Evolutionary conservation across 2,329 filamentous ascomycete genomes (phyloP), one percentile per base, ranked within the genome.

Genomic region (Juglanconis oblonga): DNA sequence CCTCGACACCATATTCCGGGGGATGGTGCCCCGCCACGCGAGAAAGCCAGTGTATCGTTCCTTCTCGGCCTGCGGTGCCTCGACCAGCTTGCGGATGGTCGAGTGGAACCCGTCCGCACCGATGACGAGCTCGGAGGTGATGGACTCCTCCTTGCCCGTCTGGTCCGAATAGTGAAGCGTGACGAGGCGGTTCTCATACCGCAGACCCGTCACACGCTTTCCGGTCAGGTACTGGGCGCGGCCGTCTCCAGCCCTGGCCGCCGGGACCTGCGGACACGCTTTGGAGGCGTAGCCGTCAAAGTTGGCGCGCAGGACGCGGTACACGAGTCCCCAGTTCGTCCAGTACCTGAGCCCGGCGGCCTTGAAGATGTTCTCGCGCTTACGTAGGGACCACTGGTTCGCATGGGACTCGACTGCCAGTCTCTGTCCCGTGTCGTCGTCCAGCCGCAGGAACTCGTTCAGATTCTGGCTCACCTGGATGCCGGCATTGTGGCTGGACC

Each of bases 271-370:
- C 0, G 67, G 66, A 9, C 67, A 65, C 2, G 66, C 64, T 2
- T 64, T 49, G 1, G 70, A 70, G 1, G 58, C 56, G 4, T 66
- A 29, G 2, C 74, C 75, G 58, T 79, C 76, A 49, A 76, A 75
- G 52, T 76, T 73, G 62, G 74, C 75, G 7, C 76, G 66, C 8
- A 78, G 66, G 6, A 77, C 64, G 17, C 72, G 67, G 59, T 77
- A 76, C 40, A 77, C 59, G 35, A 74, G 58, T 44, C 75, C 74
- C 76, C 77, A 79, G 57, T 72, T 76, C 1, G 76, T 76, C 68
- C 76, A 73, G 17, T 69, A 62, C 59, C 74, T 71, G 35, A 64
- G 57, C 9, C 65, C 57, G 3, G 58, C 52, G 6, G 48, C 11
- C 29, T 56, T 40, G 33, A 44, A 52, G n/a, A 64, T 42, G 10